Conservation (phyloP, 129 eudicot species). For the Lonicera japonica region DNA sequence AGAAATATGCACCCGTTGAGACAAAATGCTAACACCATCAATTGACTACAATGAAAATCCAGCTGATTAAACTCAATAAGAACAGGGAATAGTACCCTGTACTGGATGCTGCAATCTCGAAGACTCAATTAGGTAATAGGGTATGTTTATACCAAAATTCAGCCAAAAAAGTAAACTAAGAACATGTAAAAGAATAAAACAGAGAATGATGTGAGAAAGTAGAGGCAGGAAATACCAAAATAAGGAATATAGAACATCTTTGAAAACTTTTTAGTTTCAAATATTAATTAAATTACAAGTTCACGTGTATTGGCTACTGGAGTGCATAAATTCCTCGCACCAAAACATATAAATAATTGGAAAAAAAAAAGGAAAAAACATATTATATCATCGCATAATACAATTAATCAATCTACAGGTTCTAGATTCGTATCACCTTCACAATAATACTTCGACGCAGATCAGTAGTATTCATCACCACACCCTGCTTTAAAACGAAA, state of each 20-base stretch:
- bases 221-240: no score
- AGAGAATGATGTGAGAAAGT: no score
- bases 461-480: conserved; percentile 24
- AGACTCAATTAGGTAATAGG: neutral
- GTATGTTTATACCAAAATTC: no score
- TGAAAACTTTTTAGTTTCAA: no score
- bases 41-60: neutral
- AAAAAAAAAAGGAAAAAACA: no score
- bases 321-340: neutral
- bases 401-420: no score
- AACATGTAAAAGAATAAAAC: no score
- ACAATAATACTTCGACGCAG: conserved; percentile 17
- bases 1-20: no score
- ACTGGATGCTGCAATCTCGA: neutral
- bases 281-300: neutral
- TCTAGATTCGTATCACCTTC: conserved; percentile 27
- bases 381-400: neutral
- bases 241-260: no score
- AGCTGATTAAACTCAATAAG: neutral
- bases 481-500: conserved; percentile 32
- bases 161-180: no score
- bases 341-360: neutral
- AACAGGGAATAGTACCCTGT: neutral
- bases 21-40: neutral
- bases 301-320: neutral